Evolutionary conservation across 2,329 filamentous ascomycete genomes (phyloP).

Genomic region (Pseudogymnoascus sp.): DNA sequence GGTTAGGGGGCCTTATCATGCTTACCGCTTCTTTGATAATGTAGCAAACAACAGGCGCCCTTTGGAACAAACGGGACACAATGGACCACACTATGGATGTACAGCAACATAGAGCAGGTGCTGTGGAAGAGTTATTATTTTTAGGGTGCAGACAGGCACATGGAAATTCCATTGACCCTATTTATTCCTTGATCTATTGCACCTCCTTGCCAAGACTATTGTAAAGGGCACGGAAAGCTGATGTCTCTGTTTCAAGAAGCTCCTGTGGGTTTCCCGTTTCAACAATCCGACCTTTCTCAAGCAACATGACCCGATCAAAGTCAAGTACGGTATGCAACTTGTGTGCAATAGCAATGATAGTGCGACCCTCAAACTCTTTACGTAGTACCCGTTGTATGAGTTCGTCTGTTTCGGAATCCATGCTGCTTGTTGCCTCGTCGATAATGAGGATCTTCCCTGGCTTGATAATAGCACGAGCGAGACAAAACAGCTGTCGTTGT

Average conservation of each 20-base stretch:
- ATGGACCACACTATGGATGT: not conserved
- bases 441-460: conserved; percentile 33
- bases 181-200: not conserved
- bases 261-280: conserved; percentile 53
- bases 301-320: conserved; percentile 41
- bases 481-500: conserved; percentile 39
- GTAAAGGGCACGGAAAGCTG: not conserved
- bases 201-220: not conserved
- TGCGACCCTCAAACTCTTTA: conserved; percentile 43
- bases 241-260: not conserved
- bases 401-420: conserved; percentile 49
- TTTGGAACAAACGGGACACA: not conserved
- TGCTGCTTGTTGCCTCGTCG: conserved; percentile 39
- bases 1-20: conserved; percentile 36
- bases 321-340: conserved; percentile 37
- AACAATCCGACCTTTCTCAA: conserved; percentile 51
- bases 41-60: conserved; percentile 5
- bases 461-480: conserved; percentile 37
- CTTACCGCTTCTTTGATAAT: conserved; percentile 32
- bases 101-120: not conserved
- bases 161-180: not conserved
- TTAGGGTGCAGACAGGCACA: not conserved
- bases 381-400: conserved; percentile 46
- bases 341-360: conserved; percentile 37
- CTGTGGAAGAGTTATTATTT: not conserved